Conservation (phyloP, 805 yeast genomes). For the Kregervanrija pseudodelftensis region DNA sequence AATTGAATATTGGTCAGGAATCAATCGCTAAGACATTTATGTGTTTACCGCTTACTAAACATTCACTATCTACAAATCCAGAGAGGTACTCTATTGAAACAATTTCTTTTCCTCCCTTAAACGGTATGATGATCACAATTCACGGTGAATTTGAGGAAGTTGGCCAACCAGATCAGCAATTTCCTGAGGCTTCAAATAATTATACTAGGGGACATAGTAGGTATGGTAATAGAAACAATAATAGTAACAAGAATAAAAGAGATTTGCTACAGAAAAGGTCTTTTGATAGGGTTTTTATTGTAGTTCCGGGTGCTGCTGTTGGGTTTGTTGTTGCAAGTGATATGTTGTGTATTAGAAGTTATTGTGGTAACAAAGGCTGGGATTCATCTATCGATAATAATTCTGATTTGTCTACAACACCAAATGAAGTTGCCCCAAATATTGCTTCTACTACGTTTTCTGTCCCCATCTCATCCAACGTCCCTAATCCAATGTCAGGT, state of each 20-base stretch:
- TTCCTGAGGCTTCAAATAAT: conserved; percentile 4
- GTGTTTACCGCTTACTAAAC: conserved; percentile 73
- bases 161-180: conserved; percentile 25
- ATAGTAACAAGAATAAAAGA: conserved; percentile 11
- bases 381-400: neutral
- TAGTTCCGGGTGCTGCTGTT: conserved; percentile 63
- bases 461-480: conserved; percentile 2
- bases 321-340: conserved; percentile 84
- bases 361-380: conserved; percentile 55
- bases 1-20: conserved; percentile 64
- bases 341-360: conserved; percentile 59
- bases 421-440: neutral
- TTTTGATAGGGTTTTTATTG: conserved; percentile 79
- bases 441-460: conserved; percentile 5
- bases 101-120: conserved; percentile 60
- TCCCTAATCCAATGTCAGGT: conserved; percentile 13
- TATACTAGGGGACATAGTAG: conserved; percentile 2
- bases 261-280: conserved; percentile 51
- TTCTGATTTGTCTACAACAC: conserved; percentile 7
- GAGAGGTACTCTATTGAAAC: conserved; percentile 69
- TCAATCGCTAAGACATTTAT: conserved; percentile 54
- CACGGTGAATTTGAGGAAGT: conserved; percentile 83
- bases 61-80: conserved; percentile 58
- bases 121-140: conserved; percentile 68
- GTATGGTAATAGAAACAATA: conserved; percentile 17